phyloP scores from a whole-genome alignment of 345 rosid genomes.

The Schrenkiella parvula region DNA sequence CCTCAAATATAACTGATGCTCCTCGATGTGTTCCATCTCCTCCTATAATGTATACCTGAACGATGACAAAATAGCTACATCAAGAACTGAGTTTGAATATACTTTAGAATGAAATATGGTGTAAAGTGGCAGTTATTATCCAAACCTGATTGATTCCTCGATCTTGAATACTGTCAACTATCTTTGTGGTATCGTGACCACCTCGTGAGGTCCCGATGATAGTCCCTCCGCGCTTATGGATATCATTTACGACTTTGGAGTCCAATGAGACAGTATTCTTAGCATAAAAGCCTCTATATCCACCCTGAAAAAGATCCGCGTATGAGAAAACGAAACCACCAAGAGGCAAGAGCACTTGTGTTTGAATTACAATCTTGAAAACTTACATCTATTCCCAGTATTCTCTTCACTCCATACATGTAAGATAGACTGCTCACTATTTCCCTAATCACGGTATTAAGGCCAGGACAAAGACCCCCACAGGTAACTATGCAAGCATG shows the following conservation, averaged over 20 bases:
- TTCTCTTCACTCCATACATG: slow-evolving; percentile 76
- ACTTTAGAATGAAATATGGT: background rate
- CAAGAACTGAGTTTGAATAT: background rate
- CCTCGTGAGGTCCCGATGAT: slow-evolving; percentile 76
- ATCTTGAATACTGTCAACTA: slow-evolving; percentile 81
- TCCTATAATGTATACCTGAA: slow-evolving; percentile 71
- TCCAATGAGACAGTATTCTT: slow-evolving; percentile 55
- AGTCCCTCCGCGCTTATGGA: slow-evolving; percentile 85
- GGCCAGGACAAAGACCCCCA: slow-evolving; percentile 89
- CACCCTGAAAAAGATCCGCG: slow-evolving; percentile 47
- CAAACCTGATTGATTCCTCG: slow-evolving; percentile 74
- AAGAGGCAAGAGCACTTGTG: too few species aligned
- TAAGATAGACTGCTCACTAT: slow-evolving; percentile 58
- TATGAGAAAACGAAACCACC: slow-evolving; percentile 7
- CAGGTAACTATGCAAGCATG: slow-evolving; percentile 83
- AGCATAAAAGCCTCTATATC: slow-evolving; percentile 77
- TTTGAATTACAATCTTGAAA: background rate
- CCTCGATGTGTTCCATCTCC: slow-evolving; percentile 89
- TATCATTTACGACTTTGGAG: slow-evolving; percentile 67
- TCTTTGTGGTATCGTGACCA: slow-evolving; percentile 70
- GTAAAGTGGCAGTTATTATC: background rate
- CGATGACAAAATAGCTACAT: background rate
- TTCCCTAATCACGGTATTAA: slow-evolving; percentile 80
- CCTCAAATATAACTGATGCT: slow-evolving; percentile 67
- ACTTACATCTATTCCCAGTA: slow-evolving; percentile 80